phyloP scores from a whole-genome alignment of 176 grass and related monocot species.

The Triticum timopheevii region DNA sequence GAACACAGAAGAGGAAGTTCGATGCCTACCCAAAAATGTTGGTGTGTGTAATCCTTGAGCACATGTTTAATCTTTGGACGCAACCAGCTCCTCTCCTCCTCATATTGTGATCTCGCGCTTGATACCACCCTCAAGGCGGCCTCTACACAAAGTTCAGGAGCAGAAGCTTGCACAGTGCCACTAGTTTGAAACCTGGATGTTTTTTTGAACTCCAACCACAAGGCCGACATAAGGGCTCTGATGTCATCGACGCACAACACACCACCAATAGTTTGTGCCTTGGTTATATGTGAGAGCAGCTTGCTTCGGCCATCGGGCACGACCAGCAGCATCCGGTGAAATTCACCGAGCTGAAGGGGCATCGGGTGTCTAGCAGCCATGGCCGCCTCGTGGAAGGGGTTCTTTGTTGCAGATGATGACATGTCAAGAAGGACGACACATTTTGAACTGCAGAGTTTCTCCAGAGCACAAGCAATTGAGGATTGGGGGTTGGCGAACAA shows the following conservation, averaged over 20 bases:
- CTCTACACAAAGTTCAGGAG: neutral
- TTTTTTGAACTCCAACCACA: too few relatives aligned
- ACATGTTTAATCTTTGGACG: neutral
- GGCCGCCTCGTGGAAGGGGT: neutral
- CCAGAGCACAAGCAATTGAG: neutral
- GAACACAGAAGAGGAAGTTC: too few relatives aligned
- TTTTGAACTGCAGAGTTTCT: neutral
- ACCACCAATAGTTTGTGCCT: neutral
- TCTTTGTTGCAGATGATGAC: neutral
- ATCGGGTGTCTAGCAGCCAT: neutral
- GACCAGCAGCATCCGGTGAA: neutral
- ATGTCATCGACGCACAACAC: neutral
- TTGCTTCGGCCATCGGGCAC: neutral
- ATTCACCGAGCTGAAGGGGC: neutral
- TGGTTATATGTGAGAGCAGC: neutral
- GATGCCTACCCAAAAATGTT: neutral
- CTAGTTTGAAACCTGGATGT: too few relatives aligned
- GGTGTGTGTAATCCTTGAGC: neutral
- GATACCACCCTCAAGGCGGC: neutral
- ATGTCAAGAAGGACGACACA: neutral
- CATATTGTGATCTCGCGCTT: neutral
- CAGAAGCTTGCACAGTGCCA: neutral
- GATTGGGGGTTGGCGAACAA: neutral
- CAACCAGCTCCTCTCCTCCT: neutral
- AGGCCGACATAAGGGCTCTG: too few relatives aligned